A percentile compares a stretch with the other conserved stretches of the same genome.
Evolutionary conservation across 2,329 filamentous ascomycete species (phyloP).

Genomic region (Hypoxylon sp.): DNA sequence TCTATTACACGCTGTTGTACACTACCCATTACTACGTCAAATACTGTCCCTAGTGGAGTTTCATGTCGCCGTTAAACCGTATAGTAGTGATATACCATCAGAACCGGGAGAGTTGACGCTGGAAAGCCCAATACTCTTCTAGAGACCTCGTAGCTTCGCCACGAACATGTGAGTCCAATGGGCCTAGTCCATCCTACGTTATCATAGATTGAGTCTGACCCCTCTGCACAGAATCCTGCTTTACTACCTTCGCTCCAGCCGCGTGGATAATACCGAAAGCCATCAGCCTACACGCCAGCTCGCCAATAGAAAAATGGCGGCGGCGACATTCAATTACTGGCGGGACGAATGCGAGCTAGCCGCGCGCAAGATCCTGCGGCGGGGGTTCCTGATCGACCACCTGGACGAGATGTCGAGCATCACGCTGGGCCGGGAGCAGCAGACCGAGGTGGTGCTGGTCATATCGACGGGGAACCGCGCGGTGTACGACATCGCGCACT

Average conservation of each 20-base stretch:
- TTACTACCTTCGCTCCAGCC: background rate
- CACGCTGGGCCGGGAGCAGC: conserved; percentile 18
- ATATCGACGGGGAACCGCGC: conserved; percentile 22
- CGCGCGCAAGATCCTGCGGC: conserved; percentile 20
- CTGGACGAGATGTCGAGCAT: conserved; percentile 15
- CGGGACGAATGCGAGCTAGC: conserved; percentile 24
- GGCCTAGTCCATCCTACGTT: background rate
- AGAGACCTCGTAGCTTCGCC: background rate
- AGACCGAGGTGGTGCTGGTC: conserved; percentile 15
- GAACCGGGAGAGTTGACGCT: background rate
- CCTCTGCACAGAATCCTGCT: background rate
- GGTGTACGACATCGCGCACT: conserved; percentile 11
- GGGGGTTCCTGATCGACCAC: conserved; percentile 25
- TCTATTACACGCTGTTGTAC: background rate
- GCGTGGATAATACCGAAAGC: background rate
- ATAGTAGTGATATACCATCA: background rate
- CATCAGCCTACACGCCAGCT: background rate
- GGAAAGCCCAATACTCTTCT: background rate
- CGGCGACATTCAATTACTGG: conserved; percentile 3
- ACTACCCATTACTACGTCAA: background rate
- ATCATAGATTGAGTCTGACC: background rate
- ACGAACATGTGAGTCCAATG: background rate
- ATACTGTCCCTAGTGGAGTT: background rate
- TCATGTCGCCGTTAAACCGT: background rate
- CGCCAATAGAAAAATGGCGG: background rate